phyloP scores from a whole-genome alignment of 805 yeast genomes.

The Hanseniaspora vineae region DNA sequence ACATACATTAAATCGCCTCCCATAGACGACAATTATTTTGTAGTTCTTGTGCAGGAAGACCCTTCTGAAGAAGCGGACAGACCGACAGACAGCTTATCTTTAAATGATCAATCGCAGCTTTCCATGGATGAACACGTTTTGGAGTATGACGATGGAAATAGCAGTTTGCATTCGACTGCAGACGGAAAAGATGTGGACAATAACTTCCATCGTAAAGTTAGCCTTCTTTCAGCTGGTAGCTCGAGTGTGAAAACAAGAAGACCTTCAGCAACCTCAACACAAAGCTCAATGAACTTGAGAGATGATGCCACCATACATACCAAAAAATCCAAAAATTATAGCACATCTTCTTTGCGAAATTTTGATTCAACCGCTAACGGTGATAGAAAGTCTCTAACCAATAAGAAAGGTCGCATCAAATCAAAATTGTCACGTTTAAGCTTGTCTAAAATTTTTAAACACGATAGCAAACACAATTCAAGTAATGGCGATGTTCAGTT shows the following conservation, averaged over 20 bases:
- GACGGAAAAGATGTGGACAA: not conserved
- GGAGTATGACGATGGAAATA: not conserved
- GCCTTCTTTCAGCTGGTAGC: not conserved
- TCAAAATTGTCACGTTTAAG: not conserved
- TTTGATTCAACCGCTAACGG: not conserved
- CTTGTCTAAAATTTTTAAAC: not conserved
- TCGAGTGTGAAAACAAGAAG: not conserved
- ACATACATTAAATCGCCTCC: slow-evolving; percentile 3
- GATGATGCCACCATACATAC: not conserved
- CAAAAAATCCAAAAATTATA: not conserved
- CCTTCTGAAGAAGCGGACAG: not conserved
- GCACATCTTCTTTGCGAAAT: not conserved
- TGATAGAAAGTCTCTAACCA: not conserved
- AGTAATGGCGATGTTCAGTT: too few relatives aligned
- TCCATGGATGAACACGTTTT: too few relatives aligned
- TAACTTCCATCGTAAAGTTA: slow-evolving; percentile 1
- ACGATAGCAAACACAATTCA: not conserved
- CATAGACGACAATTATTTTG: slow-evolving; percentile 5
- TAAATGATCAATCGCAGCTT: too few relatives aligned
- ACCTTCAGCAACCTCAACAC: not conserved
- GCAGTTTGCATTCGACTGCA: not conserved
- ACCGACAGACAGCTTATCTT: too few relatives aligned
- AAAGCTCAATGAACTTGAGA: not conserved
- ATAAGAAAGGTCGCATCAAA: not conserved
- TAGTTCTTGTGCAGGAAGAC: not conserved